A percentile compares a stretch with the other conserved stretches of the same genome.
Conservation (phyloP, 2,329 filamentous ascomycete genomes). For the Lasiodiplodia gonubiensis region DNA sequence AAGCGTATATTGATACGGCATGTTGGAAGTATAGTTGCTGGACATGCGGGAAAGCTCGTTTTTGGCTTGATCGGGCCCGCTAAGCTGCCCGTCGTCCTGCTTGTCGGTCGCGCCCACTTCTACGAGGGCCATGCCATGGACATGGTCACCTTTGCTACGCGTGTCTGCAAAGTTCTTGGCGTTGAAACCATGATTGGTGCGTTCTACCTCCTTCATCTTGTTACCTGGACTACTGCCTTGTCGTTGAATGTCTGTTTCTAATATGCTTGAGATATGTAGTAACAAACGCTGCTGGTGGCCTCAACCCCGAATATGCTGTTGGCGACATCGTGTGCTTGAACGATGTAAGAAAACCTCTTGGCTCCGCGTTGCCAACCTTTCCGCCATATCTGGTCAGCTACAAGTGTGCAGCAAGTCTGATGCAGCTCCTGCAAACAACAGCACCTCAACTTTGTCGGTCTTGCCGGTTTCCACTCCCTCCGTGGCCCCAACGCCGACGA, state of each 20-base stretch:
- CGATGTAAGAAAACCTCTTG: conserved; percentile 56
- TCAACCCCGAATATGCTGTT: conserved; percentile 68
- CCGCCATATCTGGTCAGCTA: neutral
- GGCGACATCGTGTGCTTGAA: conserved; percentile 70
- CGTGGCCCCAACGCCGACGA: conserved; percentile 67
- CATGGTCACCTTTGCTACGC: conserved; percentile 66
- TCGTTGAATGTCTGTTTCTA: conserved; percentile 32
- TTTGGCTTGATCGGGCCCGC: conserved; percentile 63
- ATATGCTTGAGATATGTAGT: conserved; percentile 48
- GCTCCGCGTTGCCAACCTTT: neutral
- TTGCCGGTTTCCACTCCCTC: conserved; percentile 66
- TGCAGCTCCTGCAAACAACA: conserved; percentile 39
- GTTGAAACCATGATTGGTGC: conserved; percentile 64
- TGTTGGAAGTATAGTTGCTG: conserved; percentile 52
- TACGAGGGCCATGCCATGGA: conserved; percentile 72
- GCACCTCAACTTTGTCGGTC: conserved; percentile 68
- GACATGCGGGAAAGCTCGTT: conserved; percentile 69
- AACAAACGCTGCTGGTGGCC: conserved; percentile 70
- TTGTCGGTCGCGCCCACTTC: conserved; percentile 70
- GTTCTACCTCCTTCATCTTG: conserved; percentile 26
- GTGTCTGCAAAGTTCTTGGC: conserved; percentile 67
- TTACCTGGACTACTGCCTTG: neutral
- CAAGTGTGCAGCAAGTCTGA: conserved; percentile 5
- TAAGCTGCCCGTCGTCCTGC: conserved; percentile 63
- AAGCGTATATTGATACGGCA: conserved; percentile 2